Evolutionary conservation across 2,329 filamentous ascomycete species (phyloP), one percentile per base, ranked within the genome.

Genomic region (Colletotrichum tropicale): DNA sequence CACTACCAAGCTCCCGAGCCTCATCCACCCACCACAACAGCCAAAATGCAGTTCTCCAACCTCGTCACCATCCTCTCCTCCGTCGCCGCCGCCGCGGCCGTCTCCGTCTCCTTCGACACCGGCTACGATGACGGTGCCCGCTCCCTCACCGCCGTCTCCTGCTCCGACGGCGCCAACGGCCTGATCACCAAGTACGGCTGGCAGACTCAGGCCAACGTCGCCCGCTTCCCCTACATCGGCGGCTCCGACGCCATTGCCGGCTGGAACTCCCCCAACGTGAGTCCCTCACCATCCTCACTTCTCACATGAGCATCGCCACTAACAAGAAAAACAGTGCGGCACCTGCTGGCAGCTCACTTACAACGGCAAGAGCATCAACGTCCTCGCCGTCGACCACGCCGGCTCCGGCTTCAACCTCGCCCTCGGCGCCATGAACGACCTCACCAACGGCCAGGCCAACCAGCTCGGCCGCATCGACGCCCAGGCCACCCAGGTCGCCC

Each of bases 151-250:
- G 83, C 81, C 7, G 88, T 95, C 60, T 83, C 92, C 76, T 95
- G 93, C 89, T 93, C 91, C 36, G 91, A 95, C 81, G 93, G 93
- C 70, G 62, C 77, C 76, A 93, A 94, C 84, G 93, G 93, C 74
- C 88, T 95, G 77, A 90, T 91, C 77, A 91, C 89, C 79, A 89
- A 87, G 80, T 91, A 91, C 85, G 87, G 87, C 79, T 94, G 90
- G 90, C 81, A 84, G 68, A 91, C 84, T 1, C 90, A 92, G 83
- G 87, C 87, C 69, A 80, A 87, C 34, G 82, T 91, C 78, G 86
- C 87, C 18, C 77, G 79, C 43, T 92, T 90, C 84, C 88, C 90
- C 43, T 86, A 88, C 82, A 88, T 93, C 75, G 92, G 90, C 38
- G 91, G 90, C 36, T 85, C 86, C 24, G 83, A 87, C 9, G 87